Percentiles rank a stretch among this genome's conserved stretches.
Evolutionary conservation across 2,329 filamentous ascomycete species (phyloP).

Genomic region (Magnaporthiopsis incrustans): DNA sequence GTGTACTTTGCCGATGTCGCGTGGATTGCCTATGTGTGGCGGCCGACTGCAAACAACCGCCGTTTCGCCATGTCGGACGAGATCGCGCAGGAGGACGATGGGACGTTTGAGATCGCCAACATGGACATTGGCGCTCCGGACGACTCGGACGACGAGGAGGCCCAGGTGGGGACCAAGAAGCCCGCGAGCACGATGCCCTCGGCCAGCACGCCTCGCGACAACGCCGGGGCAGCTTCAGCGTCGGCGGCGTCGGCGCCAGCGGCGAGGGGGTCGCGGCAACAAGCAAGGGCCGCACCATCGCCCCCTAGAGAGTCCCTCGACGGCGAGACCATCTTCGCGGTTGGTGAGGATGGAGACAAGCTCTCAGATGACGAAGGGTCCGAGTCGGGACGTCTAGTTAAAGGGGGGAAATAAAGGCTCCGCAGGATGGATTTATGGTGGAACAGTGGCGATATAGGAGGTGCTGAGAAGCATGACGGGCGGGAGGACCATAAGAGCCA

Average conservation of each 20-base stretch:
- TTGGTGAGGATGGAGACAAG: slow-evolving; percentile 76
- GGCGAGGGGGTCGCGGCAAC: not conserved
- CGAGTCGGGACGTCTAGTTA: slow-evolving; percentile 36
- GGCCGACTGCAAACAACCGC: slow-evolving; percentile 91
- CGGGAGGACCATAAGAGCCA: not conserved
- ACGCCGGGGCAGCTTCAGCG: slow-evolving; percentile 9
- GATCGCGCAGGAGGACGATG: slow-evolving; percentile 96
- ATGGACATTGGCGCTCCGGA: slow-evolving; percentile 78
- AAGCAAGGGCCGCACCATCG: slow-evolving; percentile 16
- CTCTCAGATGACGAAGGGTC: slow-evolving; percentile 66
- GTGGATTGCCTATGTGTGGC: slow-evolving; percentile 92
- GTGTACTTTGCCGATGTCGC: slow-evolving; percentile 92
- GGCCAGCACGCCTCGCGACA: slow-evolving; percentile 12
- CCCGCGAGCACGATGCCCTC: slow-evolving; percentile 8
- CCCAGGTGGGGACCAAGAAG: slow-evolving; percentile 33
- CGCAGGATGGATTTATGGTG: not conserved
- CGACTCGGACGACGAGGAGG: slow-evolving; percentile 54
- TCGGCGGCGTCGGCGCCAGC: slow-evolving; percentile 24
- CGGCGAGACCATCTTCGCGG: slow-evolving; percentile 91
- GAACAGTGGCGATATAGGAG: not conserved
- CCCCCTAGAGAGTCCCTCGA: slow-evolving; percentile 55
- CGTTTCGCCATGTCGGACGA: slow-evolving; percentile 99
- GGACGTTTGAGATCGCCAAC: slow-evolving; percentile 87
- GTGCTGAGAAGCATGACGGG: not conserved
- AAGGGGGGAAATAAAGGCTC: slow-evolving; percentile 28